Conservation (phyloP, 2,329 filamentous ascomycete species). For the Curvularia spicifera region DNA sequence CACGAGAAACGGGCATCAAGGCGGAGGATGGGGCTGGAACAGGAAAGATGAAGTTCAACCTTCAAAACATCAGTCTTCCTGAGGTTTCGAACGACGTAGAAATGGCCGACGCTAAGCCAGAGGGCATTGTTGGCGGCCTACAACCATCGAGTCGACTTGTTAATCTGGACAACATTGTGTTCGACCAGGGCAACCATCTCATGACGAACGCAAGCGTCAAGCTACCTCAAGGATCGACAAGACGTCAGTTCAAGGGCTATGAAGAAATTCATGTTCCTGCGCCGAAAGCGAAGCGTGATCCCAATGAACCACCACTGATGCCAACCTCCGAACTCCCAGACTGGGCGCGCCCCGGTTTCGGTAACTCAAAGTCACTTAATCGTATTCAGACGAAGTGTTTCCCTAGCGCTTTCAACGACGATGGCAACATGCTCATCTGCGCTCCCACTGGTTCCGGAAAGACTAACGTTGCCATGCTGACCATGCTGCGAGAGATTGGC, state of each 20-base stretch:
- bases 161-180: constrained; percentile 94
- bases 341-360: constrained; percentile 88
- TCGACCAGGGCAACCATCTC: constrained; percentile 96
- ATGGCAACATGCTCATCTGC: constrained; percentile 97
- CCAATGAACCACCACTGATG: constrained; percentile 75
- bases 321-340: constrained; percentile 88
- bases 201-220: constrained; percentile 99
- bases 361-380: constrained; percentile 84
- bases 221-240: constrained; percentile 91
- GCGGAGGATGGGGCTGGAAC: constrained; percentile 62
- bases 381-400: constrained; percentile 95
- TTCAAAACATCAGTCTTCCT: constrained; percentile 87
- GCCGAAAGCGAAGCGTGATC: constrained; percentile 84
- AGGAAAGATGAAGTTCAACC: constrained; percentile 81
- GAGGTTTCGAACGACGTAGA: constrained; percentile 58
- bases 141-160: constrained; percentile 87
- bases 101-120: constrained; percentile 51
- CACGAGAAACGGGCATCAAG: constrained; percentile 67
- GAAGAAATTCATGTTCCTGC: constrained; percentile 97
- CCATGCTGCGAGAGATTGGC: constrained; percentile 93
- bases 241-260: constrained; percentile 95
- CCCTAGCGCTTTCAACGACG: constrained; percentile 86
- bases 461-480: constrained; percentile 97
- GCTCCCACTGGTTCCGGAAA: constrained; percentile 97
- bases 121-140: constrained; percentile 74